phyloP scores from a whole-genome alignment of 495 filamentous ascomycete genomes.

The Tuber calosporum region DNA sequence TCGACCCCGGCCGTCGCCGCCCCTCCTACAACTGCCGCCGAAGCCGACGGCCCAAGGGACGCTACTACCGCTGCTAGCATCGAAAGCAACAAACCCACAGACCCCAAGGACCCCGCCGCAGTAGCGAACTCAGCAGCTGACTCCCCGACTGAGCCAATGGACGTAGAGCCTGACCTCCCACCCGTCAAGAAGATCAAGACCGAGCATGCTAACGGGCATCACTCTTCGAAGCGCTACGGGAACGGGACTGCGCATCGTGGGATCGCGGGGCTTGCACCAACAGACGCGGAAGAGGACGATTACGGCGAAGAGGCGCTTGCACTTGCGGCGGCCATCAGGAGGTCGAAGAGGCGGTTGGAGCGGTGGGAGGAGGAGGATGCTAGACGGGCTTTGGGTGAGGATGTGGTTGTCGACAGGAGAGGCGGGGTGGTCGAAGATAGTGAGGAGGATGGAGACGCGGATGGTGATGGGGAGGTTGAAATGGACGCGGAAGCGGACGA shows the following conservation, averaged over 20 bases:
- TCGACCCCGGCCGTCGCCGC: constrained; percentile 21
- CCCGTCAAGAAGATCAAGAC: constrained; percentile 33
- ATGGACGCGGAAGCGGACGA: constrained; percentile 11
- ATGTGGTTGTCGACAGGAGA: constrained; percentile 22
- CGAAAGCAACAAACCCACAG: not conserved
- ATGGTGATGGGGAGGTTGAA: constrained; percentile 31
- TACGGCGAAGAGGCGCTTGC: constrained; percentile 70
- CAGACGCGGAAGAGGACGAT: constrained; percentile 59
- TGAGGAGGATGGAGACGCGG: constrained; percentile 27
- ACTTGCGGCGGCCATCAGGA: constrained; percentile 64
- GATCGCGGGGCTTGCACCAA: constrained; percentile 61
- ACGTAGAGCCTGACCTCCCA: constrained; percentile 8
- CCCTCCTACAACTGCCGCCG: constrained; percentile 7
- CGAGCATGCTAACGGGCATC: constrained; percentile 24
- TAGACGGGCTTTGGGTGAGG: constrained; percentile 37
- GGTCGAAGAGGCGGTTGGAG: constrained; percentile 60
- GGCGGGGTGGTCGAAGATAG: constrained; percentile 30
- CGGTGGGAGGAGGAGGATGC: constrained; percentile 60
- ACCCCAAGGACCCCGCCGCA: not conserved
- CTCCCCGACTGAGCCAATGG: constrained; percentile 17
- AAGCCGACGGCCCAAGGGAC: constrained; percentile 38
- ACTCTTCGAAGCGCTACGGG: constrained; percentile 22
- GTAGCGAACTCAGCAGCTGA: not conserved
- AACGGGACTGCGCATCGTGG: constrained; percentile 49
- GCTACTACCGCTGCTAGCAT: constrained; percentile 17